These are phyloP conservation scores for Eutrema japonicum DNA, from an alignment of 345 rosid genomes.

Conservation along the genomic window DNA sequence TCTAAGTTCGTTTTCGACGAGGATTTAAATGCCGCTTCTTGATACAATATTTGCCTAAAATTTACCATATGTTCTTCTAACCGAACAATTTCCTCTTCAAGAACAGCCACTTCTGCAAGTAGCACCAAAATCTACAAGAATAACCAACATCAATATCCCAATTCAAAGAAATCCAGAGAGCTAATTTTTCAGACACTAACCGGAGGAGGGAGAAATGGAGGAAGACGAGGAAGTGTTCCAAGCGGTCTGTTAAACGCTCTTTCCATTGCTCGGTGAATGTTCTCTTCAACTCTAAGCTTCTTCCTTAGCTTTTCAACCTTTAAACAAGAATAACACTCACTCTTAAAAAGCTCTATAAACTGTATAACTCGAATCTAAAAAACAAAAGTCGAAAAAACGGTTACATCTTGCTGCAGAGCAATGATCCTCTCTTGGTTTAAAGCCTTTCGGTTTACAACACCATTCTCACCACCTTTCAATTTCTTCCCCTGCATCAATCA, in stretches of 20 bases:
- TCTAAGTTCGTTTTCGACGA: slow-evolving; percentile 42
- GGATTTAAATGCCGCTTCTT: slow-evolving; percentile 70
- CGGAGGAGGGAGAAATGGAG: slow-evolving; percentile 80
- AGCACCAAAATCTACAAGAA: slow-evolving; percentile 73
- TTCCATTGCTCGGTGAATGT: slow-evolving; percentile 83
- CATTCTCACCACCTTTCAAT: slow-evolving; percentile 49
- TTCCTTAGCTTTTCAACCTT: slow-evolving; percentile 86
- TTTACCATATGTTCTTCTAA: slow-evolving; percentile 83
- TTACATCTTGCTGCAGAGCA: slow-evolving; percentile 79
- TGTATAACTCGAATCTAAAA: neutral
- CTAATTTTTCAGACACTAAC: slow-evolving; percentile 48
- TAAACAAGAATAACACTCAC: neutral
- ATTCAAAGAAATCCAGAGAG: neutral
- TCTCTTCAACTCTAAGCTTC: slow-evolving; percentile 83
- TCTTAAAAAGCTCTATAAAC: neutral
- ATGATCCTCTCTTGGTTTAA: slow-evolving; percentile 58
- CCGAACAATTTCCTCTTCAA: slow-evolving; percentile 88
- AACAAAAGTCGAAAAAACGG: neutral
- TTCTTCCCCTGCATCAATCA: slow-evolving; percentile 54
- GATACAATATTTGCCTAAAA: slow-evolving; percentile 71
- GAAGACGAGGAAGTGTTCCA: slow-evolving; percentile 95
- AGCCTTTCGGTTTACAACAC: slow-evolving; percentile 43
- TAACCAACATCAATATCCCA: neutral
- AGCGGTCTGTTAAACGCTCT: slow-evolving; percentile 86
- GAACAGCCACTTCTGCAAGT: slow-evolving; percentile 92